These are phyloP conservation scores for Coniochaeta sp. DNA, from an alignment of 2,329 filamentous ascomycete genomes.

Conservation along the genomic window DNA sequence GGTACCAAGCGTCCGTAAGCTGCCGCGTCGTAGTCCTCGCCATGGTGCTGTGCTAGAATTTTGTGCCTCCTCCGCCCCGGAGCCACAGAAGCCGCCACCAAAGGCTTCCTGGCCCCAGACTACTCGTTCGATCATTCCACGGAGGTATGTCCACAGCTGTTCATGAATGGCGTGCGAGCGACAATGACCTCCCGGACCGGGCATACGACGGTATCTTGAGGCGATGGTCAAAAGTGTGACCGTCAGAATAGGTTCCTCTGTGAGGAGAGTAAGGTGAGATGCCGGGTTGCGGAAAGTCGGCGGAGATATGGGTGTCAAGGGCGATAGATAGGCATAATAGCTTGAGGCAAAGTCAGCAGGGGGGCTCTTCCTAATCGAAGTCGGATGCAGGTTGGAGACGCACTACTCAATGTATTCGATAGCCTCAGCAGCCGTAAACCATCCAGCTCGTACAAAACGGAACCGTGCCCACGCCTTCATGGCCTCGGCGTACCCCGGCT, in stretches of 20 bases:
- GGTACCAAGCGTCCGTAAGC: slow-evolving; percentile 81
- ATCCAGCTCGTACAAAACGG: slow-evolving; percentile 90
- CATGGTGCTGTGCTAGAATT: slow-evolving; percentile 64
- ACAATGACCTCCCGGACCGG: slow-evolving; percentile 72
- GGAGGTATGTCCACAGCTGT: slow-evolving; percentile 88
- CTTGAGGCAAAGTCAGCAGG: slow-evolving; percentile 34
- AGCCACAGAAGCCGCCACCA: slow-evolving; percentile 77
- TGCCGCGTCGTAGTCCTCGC: slow-evolving; percentile 66
- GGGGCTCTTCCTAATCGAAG: not conserved
- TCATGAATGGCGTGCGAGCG: slow-evolving; percentile 90
- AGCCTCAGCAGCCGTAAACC: slow-evolving; percentile 90
- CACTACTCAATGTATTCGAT: slow-evolving; percentile 92
- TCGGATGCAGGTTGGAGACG: slow-evolving; percentile 18
- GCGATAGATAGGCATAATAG: slow-evolving; percentile 87
- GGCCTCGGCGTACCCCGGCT: slow-evolving; percentile 59
- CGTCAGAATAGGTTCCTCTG: slow-evolving; percentile 86
- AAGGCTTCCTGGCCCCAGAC: slow-evolving; percentile 97
- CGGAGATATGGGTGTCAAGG: slow-evolving; percentile 87
- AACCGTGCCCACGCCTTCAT: slow-evolving; percentile 85
- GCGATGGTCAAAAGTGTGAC: slow-evolving; percentile 88
- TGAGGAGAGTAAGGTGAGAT: slow-evolving; percentile 71
- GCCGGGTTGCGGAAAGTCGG: slow-evolving; percentile 81
- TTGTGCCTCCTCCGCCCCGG: slow-evolving; percentile 53
- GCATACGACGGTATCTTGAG: slow-evolving; percentile 75
- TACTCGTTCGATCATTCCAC: slow-evolving; percentile 90